A percentile compares a stretch with the other conserved stretches of the same genome.
phyloP scores from a whole-genome alignment of 2,329 filamentous ascomycete genomes.

The Colletotrichum lini region DNA sequence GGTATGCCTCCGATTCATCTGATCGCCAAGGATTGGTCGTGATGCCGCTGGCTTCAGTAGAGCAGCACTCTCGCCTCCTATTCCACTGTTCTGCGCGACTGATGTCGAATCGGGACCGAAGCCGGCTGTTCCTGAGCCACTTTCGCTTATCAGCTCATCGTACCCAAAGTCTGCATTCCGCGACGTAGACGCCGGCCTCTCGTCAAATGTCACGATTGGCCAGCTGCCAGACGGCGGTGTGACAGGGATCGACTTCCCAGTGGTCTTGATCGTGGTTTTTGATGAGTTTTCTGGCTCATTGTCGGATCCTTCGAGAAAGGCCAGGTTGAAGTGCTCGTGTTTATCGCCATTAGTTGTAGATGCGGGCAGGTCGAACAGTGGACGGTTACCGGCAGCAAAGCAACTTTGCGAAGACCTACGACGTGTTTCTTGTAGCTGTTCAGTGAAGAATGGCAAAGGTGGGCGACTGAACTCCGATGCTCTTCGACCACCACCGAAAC shows the following conservation, averaged over 20 bases:
- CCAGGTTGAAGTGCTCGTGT: slow-evolving; percentile 46
- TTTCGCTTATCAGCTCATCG: slow-evolving; percentile 47
- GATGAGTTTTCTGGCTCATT: slow-evolving; percentile 44
- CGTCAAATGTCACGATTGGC: slow-evolving; percentile 46
- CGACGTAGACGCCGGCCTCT: slow-evolving; percentile 29
- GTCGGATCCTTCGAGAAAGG: slow-evolving; percentile 48
- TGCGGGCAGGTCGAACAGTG: slow-evolving; percentile 47
- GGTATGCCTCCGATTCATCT: not conserved
- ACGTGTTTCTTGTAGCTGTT: slow-evolving; percentile 42
- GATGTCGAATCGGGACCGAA: not conserved
- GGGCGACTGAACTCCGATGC: slow-evolving; percentile 51
- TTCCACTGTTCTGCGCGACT: not conserved
- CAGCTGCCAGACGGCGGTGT: slow-evolving; percentile 48
- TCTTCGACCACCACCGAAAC: slow-evolving; percentile 46
- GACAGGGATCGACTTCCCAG: slow-evolving; percentile 48
- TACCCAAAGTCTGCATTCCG: slow-evolving; percentile 42
- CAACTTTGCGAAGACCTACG: slow-evolving; percentile 44
- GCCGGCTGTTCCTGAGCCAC: slow-evolving; percentile 46
- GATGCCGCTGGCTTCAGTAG: not conserved
- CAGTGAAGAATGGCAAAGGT: slow-evolving; percentile 48
- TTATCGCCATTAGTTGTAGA: slow-evolving; percentile 47
- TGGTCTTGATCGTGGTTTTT: slow-evolving; percentile 6
- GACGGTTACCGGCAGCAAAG: slow-evolving; percentile 33
- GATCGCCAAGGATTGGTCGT: not conserved
- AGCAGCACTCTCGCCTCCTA: not conserved